Base-by-base conservation (phyloP, 306 rosid genomes). In the Gleditsia sinensis region DNA sequence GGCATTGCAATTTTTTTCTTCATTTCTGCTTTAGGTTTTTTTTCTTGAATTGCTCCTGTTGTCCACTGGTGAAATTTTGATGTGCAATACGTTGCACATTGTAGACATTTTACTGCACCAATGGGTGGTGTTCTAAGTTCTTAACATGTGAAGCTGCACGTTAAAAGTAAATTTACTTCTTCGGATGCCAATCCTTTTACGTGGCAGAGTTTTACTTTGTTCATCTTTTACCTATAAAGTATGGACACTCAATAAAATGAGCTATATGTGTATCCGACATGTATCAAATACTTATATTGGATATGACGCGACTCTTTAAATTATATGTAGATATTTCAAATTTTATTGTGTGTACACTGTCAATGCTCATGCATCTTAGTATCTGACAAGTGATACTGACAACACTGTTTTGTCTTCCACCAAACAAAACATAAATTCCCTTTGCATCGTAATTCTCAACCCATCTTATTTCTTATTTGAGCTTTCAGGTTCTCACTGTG, bases 401-500 rank as follows among this genome's bases (percentile, higher is more conserved):
- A 16, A 21, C 61, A 37, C 6, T 12, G 4, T 39, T 7, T 56
- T 21, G 25, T 50, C 17, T 14, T 73, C 40, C 14, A 12, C 39
- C 23, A 46, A 48, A 19, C 25, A 34, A 20, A 42, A 66, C 40
- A 34, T 4, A 25, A 54, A 49, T 71, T 36, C 61, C 53, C 43
- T 59, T 48, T 53, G 61, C 43, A 43, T 59, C 56, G 48, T 37
- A 0, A 5, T 37, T 36, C 17, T 11, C 10, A 30, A 64, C 21
- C 48, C 67, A 69, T 73, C 45, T 28, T 24, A 23, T 78, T 75
- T 50, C 33, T 59, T 17, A 23, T 74, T 65, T 75, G 77, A 63
- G 51, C 50, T 63, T 77, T 82, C 90, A 92, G 97, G 96, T 94
- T 9, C 97, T 92, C 33, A 90, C 97, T 8, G 97, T 92, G 83